Base-by-base conservation (phyloP, 2,329 filamentous ascomycete species). In the Nothophaeocryptopus gaeumannii region DNA sequence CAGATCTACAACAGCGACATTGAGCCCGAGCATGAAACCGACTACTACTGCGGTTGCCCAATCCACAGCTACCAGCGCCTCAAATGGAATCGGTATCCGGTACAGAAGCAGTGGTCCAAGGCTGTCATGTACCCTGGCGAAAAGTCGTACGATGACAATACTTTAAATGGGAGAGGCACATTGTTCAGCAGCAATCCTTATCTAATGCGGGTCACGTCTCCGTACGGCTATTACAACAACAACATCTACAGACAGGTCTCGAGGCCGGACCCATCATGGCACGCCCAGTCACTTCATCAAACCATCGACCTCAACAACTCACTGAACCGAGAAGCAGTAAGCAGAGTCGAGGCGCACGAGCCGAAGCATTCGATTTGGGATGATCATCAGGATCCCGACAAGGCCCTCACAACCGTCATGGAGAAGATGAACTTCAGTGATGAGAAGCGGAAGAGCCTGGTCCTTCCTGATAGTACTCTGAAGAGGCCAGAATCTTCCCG, bases 111-210 rank as follows among this genome's bases (percentile, higher is more conserved):
- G 55, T 77, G 74, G 74, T 68, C 68, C 13, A 67, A 67, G 49
- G 74, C 74, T 1, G 74, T 77, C 45, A 72, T 74, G 66, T 77
- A 76, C 55, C 73, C 73, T 31, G 72, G 73, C 57, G 50, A 49
- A 52, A 47, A 50, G 33, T 38, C 43, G 11, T 53, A 43, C 3
- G 70, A 71, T 51, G 64, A 67, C 50, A 64, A 68, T 49, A 57
- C 50, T 43, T 53, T 46, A 39, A 52, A 45, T 37, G 36, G 20
- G 16, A 54, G 40, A 11, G 39, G 16, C 32, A 31, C 44, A 2
- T 29, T 69, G 7, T 66, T 68, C 40, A 64, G 41, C 37, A 57
- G 58, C 16, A 73, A 73, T 48, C 70, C 68, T 1, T 74, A 74
- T 40, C 37, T 44, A 13, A 56, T 53, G 14, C 54, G 59, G 3